Conservation (phyloP, 768 basidiomycete species). For the Boletus pseudopeckii region DNA sequence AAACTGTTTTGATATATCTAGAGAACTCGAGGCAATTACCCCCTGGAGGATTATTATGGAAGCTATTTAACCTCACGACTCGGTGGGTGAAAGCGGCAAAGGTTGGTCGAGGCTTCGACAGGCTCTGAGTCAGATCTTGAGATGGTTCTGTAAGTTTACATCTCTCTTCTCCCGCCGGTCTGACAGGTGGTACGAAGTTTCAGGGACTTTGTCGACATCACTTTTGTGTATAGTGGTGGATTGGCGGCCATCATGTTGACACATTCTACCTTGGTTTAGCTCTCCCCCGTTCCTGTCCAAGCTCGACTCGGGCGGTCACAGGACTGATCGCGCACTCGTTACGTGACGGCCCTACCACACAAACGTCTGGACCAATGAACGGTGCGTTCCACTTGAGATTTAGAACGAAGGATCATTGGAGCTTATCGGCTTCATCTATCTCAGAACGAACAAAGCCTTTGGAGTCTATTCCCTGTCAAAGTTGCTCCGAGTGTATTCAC, state of each 20-base stretch:
- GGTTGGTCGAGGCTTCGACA: conserved; percentile 8
- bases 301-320: conserved; percentile 8
- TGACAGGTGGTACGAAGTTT: conserved; percentile 12
- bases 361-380: conserved; percentile 13
- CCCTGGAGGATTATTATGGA: conserved; percentile 27
- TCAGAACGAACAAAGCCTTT: conserved; percentile 16
- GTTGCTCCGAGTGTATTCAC: conserved; percentile 6
- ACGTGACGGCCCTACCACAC: conserved; percentile 18
- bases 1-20: conserved; percentile 11
- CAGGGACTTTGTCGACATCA: conserved; percentile 25
- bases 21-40: conserved; percentile 15
- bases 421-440: conserved; percentile 26
- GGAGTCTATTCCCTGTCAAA: conserved; percentile 16
- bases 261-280: conserved; percentile 25
- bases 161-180: conserved; percentile 28
- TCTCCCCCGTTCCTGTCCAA: conserved; percentile 12
- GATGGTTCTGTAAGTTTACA: conserved; percentile 12
- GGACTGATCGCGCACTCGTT: conserved; percentile 14
- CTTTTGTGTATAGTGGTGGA: conserved; percentile 16
- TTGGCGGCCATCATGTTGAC: conserved; percentile 19
- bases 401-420: conserved; percentile 20
- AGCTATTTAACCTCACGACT: conserved; percentile 10
- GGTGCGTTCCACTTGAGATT: conserved; percentile 13
- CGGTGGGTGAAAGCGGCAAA: conserved; percentile 15
- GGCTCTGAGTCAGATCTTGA: conserved; percentile 20